These are phyloP conservation scores for Neocallimastix lanati DNA, from an alignment of 192 early-diverging fungal species.

Conservation along the genomic window DNA sequence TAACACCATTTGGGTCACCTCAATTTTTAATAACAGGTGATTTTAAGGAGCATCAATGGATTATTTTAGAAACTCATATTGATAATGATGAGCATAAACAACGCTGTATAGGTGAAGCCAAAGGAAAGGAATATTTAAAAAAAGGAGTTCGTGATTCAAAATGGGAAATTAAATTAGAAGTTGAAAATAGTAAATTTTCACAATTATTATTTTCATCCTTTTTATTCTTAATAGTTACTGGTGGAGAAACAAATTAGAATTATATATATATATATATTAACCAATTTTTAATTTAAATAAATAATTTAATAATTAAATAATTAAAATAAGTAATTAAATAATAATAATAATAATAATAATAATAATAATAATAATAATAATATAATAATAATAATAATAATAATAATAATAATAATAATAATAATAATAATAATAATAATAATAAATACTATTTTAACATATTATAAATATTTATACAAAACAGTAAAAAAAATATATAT, in stretches of 20 bases:
- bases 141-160: neutral
- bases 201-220: neutral
- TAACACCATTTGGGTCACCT: neutral
- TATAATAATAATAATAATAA: no score
- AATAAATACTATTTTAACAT: no score
- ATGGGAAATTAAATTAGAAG: neutral
- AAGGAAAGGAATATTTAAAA: neutral
- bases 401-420: no score
- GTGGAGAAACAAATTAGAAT: neutral
- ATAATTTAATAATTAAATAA: no score
- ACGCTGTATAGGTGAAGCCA: neutral
- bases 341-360: no score
- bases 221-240: neutral
- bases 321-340: no score
- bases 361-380: no score
- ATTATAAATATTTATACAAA: no score
- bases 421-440: no score
- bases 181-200: neutral
- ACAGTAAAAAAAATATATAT: no score
- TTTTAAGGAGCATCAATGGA: neutral
- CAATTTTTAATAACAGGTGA: neutral
- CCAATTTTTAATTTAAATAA: no score
- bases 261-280: no score
- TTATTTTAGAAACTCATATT: neutral
- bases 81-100: neutral